phyloP scores from a whole-genome alignment of 2,329 filamentous ascomycete species.

The Arthrocladium fulminans region DNA sequence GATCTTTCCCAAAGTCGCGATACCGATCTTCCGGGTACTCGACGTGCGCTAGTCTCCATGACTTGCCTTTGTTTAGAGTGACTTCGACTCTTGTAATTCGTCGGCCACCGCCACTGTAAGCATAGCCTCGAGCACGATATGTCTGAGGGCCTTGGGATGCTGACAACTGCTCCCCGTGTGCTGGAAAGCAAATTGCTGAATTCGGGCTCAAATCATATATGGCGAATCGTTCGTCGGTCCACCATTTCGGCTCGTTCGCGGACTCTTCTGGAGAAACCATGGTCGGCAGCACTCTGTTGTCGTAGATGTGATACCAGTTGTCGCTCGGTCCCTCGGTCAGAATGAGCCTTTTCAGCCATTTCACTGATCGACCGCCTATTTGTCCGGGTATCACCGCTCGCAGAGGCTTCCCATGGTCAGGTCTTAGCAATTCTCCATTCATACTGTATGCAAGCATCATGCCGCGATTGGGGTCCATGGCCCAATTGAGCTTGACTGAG shows the following conservation, averaged over 20 bases:
- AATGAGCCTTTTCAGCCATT: slow-evolving; percentile 79
- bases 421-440: slow-evolving; percentile 73
- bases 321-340: slow-evolving; percentile 71
- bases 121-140: slow-evolving; percentile 70
- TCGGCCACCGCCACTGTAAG: slow-evolving; percentile 79
- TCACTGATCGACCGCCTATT: slow-evolving; percentile 85
- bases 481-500: slow-evolving; percentile 80
- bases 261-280: slow-evolving; percentile 76
- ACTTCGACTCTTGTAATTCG: slow-evolving; percentile 74
- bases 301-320: slow-evolving; percentile 93
- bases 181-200: slow-evolving; percentile 69
- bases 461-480: slow-evolving; percentile 69
- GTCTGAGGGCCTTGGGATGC: slow-evolving; percentile 40
- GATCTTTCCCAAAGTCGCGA: slow-evolving; percentile 51
- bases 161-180: slow-evolving; percentile 61
- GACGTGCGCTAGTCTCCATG: slow-evolving; percentile 69
- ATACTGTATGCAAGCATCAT: slow-evolving; percentile 84
- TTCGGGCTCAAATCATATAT: slow-evolving; percentile 90
- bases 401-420: slow-evolving; percentile 79
- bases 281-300: slow-evolving; percentile 82
- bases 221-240: slow-evolving; percentile 82
- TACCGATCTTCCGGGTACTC: slow-evolving; percentile 82
- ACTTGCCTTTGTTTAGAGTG: slow-evolving; percentile 71
- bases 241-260: slow-evolving; percentile 63
- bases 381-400: slow-evolving; percentile 79